A percentile compares a stretch with the other conserved stretches of the same genome.
These are phyloP conservation scores for Colletotrichum neosansevieriae DNA, from an alignment of 2,329 filamentous ascomycete genomes.

Conservation along the genomic window DNA sequence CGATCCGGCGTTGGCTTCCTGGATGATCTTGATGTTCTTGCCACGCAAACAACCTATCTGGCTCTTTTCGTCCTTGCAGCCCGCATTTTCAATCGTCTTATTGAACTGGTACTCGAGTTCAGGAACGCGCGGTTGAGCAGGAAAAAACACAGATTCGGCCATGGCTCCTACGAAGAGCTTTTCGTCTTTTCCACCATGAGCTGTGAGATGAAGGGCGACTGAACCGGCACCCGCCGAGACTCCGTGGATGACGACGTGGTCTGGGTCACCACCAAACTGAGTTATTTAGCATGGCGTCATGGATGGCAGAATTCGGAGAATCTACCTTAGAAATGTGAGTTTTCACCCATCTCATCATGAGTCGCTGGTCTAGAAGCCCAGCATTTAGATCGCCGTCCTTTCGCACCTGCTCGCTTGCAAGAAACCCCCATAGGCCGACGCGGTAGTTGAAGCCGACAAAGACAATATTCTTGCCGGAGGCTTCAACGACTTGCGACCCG, in stretches of 20 bases:
- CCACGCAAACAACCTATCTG: slow-evolving; percentile 58
- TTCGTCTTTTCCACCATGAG: slow-evolving; percentile 59
- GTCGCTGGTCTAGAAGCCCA: slow-evolving; percentile 73
- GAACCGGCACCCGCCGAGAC: slow-evolving; percentile 72
- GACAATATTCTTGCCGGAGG: slow-evolving; percentile 60
- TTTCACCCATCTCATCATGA: slow-evolving; percentile 71
- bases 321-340: slow-evolving; percentile 64
- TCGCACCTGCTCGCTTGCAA: slow-evolving; percentile 68
- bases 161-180: slow-evolving; percentile 60
- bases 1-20: slow-evolving; percentile 54
- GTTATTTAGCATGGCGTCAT: not conserved
- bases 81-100: slow-evolving; percentile 49
- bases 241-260: slow-evolving; percentile 71
- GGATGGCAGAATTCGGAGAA: not conserved
- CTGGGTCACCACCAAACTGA: slow-evolving; percentile 69
- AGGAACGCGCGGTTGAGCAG: slow-evolving; percentile 56
- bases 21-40: slow-evolving; percentile 50
- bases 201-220: slow-evolving; percentile 64
- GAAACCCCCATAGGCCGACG: slow-evolving; percentile 72
- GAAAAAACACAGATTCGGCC: slow-evolving; percentile 63
- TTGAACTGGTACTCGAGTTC: slow-evolving; percentile 64
- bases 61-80: slow-evolving; percentile 50
- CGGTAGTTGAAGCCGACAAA: slow-evolving; percentile 74
- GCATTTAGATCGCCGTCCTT: slow-evolving; percentile 70
- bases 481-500: slow-evolving; percentile 59